phyloP scores from a whole-genome alignment of 2,329 filamentous ascomycete species.

The Xylariaceae sp. region DNA sequence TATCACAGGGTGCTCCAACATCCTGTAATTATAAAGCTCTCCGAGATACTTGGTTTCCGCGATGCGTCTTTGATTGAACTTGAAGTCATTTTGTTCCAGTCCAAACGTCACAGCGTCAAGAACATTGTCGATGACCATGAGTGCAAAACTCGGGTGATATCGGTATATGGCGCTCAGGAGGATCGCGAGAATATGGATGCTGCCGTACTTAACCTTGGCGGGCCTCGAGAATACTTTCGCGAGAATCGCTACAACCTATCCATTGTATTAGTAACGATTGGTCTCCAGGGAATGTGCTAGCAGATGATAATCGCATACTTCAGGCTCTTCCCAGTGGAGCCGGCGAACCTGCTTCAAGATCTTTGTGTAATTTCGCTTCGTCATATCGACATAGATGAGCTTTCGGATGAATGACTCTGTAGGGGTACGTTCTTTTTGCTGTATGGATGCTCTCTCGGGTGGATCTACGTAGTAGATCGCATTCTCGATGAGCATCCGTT shows the following conservation, averaged over 20 bases:
- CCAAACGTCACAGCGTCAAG: constrained; percentile 88
- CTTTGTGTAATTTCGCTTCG: constrained; percentile 91
- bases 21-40: constrained; percentile 96
- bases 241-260: constrained; percentile 73
- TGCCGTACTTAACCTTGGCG: constrained; percentile 96
- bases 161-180: constrained; percentile 87
- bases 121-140: constrained; percentile 89
- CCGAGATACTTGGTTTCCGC: constrained; percentile 96
- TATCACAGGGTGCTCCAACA: constrained; percentile 93
- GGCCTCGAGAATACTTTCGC: constrained; percentile 96
- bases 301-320: constrained; percentile 56
- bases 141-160: constrained; percentile 90
- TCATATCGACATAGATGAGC: constrained; percentile 91
- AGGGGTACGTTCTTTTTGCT: constrained; percentile 94
- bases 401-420: constrained; percentile 93
- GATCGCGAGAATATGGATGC: constrained; percentile 91
- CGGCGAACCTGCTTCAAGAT: constrained; percentile 93
- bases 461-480: constrained; percentile 98
- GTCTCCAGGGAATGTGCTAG: background rate
- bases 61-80: constrained; percentile 92
- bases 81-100: constrained; percentile 95
- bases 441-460: constrained; percentile 88
- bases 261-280: constrained; percentile 13
- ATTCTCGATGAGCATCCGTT: constrained; percentile 98
- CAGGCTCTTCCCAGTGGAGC: constrained; percentile 94